Evolutionary conservation across 2,329 filamentous ascomycete genomes (phyloP), one percentile per base, ranked within the genome.

Genomic region (Diplodia seriata): DNA sequence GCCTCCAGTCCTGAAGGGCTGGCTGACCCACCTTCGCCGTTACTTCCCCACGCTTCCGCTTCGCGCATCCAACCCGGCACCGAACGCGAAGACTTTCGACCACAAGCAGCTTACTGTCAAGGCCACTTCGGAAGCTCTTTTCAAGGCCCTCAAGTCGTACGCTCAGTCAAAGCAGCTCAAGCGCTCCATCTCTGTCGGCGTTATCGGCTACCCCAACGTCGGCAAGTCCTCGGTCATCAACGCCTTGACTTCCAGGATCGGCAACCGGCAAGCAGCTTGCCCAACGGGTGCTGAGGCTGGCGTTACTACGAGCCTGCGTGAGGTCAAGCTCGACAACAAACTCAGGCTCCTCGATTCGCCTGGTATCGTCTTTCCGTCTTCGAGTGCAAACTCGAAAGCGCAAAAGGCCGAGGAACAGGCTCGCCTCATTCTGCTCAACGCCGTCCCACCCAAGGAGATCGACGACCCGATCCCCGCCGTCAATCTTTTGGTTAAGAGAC

Each of bases 191-290:
- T 94, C 92, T 23, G 94, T 97, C 69, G 94, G 94, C 71, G 92
- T 97, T 70, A 96, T 97, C 73, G 94, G 94, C 33, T 97, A 97
- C 79, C 94, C 94, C 74, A 97, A 97, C 78, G 94, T 97, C 69
- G 94, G 94, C 77, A 97, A 97, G 84, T 97, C 93, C 33, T 97
- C 93, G 62, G 93, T 97, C 74, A 97, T 97, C 85, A 97, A 97
- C 79, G 92, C 93, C 18, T 88, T 97, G 67, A 90, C 93, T 23
- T 89, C 91, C 47, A 88, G 92, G 47, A 84, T 97, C 73, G 88
- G 90, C 71, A 86, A 89, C 68, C 89, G 87, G 75, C 84, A 86
- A 14, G 43, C 43, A 72, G 91, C 92, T 53, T 97, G 93, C 78
- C 94, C 94, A 1, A 91, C 92, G 1, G 94, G 94, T 69, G 93